A percentile compares a stretch with the other conserved stretches of the same genome.
phyloP scores from a whole-genome alignment of 1,284 basidiomycete species.

The Cystobasidium pallidum region DNA sequence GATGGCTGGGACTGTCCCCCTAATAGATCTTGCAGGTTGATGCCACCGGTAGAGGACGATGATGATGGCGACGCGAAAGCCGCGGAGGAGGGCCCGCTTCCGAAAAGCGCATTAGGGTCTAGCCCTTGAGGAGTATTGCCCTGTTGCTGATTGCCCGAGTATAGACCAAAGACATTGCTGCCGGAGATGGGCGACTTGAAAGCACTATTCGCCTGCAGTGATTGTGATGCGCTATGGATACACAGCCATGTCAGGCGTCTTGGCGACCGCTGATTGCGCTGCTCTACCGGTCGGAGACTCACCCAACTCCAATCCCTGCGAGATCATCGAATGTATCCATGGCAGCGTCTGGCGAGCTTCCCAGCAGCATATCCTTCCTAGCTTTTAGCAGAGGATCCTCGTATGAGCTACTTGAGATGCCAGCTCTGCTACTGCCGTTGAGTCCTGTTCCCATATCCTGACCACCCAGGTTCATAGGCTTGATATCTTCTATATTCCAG shows the following conservation, averaged over 20 bases:
- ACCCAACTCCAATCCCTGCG: constrained; percentile 6
- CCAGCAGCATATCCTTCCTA: constrained; percentile 27
- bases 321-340: constrained; percentile 29
- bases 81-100: not conserved
- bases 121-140: constrained; percentile 8
- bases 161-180: constrained; percentile 20
- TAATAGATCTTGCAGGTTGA: constrained; percentile 24
- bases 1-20: not conserved
- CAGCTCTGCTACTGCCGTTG: not conserved
- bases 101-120: constrained; percentile 23
- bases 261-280: constrained; percentile 1
- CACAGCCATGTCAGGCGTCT: not conserved
- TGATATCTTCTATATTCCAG: constrained; percentile 36
- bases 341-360: constrained; percentile 26
- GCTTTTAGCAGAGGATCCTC: constrained; percentile 25
- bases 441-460: not conserved
- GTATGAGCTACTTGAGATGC: not conserved
- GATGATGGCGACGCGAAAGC: constrained; percentile 12
- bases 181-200: not conserved
- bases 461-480: constrained; percentile 12
- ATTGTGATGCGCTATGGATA: not conserved
- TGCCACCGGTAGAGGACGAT: constrained; percentile 2
- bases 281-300: not conserved
- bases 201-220: not conserved
- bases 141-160: constrained; percentile 7